Evolutionary conservation across 352 stramenopile species (phyloP).

Genomic region (Phytophthora tubulina): DNA sequence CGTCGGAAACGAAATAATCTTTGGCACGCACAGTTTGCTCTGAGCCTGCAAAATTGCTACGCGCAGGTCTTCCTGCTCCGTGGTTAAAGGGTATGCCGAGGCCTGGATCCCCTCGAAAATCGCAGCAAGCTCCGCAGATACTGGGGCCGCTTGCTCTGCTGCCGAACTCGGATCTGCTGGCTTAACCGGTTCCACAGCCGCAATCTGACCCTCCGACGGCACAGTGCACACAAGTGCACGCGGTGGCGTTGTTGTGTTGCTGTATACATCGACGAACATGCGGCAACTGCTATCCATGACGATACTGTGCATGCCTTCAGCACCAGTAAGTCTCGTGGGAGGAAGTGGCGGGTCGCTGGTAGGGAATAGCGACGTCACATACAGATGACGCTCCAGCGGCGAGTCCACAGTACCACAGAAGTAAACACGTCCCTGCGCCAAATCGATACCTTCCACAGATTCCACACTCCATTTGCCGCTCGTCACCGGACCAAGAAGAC

Average conservation of each 20-base stretch:
- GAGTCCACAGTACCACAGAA: conserved; percentile 90
- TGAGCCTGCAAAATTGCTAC: conserved; percentile 56
- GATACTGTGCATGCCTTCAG: conserved; percentile 90
- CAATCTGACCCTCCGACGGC: conserved; percentile 55
- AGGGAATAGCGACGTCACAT: conserved; percentile 79
- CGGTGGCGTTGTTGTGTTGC: conserved; percentile 76
- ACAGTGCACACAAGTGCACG: conserved; percentile 64
- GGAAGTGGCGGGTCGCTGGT: conserved; percentile 52
- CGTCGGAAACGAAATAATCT: conserved; percentile 83
- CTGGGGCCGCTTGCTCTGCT: conserved; percentile 4
- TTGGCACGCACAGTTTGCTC: conserved; percentile 66
- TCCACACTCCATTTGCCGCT: conserved; percentile 80
- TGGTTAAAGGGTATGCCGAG: conserved; percentile 63
- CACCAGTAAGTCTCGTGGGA: conserved; percentile 74
- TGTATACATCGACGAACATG: conserved; percentile 86
- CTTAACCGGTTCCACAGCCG: conserved; percentile 32
- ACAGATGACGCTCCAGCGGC: conserved; percentile 93
- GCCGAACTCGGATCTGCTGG: conserved; percentile 22
- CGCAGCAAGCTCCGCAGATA: conserved; percentile 27
- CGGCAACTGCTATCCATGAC: conserved; percentile 91
- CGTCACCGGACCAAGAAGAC: conserved; percentile 71
- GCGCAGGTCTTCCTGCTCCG: conserved; percentile 65
- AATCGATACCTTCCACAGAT: conserved; percentile 85
- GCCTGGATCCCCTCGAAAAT: conserved; percentile 55
- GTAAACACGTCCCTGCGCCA: conserved; percentile 88